These are phyloP conservation scores for Euphorbia lathyris DNA, from an alignment of 345 rosid genomes.

Conservation along the genomic window DNA sequence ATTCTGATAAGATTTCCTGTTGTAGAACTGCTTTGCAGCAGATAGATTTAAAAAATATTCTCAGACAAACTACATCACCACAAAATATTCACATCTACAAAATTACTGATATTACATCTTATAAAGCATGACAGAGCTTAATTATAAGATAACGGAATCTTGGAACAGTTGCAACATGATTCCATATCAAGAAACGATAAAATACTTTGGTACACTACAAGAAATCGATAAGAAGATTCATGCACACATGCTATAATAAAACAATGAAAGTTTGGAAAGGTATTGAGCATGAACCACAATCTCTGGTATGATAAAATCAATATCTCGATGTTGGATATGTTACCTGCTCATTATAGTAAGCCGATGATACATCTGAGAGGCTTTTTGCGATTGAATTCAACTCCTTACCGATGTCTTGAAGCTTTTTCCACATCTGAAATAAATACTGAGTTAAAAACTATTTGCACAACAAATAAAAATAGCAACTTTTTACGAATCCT, in stretches of 20 bases:
- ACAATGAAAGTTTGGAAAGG: background rate
- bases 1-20: conserved; percentile 37
- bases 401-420: conserved; percentile 64
- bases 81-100: background rate
- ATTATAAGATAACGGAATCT: background rate
- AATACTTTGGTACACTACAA: background rate
- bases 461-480: background rate
- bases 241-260: background rate
- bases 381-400: conserved; percentile 63
- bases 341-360: conserved; percentile 58
- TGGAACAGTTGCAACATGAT: background rate
- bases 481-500: background rate
- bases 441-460: background rate
- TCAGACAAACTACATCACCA: background rate
- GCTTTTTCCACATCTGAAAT: conserved; percentile 33
- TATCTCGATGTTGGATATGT: conserved; percentile 11
- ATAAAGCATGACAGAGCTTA: background rate
- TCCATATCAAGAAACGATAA: background rate
- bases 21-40: conserved; percentile 33
- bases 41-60: conserved; percentile 10
- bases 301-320: background rate
- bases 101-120: background rate
- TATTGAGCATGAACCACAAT: background rate
- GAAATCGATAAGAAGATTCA: background rate
- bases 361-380: conserved; percentile 56